Percentiles rank a stretch among this genome's conserved stretches.
Evolutionary conservation across 139 green algal genomes (phyloP).

Genomic region (Yamagishiella unicocca): DNA sequence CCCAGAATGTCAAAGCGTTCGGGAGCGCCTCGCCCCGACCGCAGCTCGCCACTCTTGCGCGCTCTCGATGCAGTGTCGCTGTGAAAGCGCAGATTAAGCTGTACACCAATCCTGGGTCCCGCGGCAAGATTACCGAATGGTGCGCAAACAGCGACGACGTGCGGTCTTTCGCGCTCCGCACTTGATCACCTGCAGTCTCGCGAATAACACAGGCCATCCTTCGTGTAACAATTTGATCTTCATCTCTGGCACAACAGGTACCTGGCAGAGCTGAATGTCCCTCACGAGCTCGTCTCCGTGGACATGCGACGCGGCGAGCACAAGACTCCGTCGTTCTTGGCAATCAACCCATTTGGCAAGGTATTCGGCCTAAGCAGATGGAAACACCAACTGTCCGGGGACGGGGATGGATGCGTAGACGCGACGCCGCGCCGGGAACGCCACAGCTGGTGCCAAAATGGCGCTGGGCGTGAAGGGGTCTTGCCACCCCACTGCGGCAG

Average conservation of each 20-base stretch:
- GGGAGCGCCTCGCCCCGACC: neutral
- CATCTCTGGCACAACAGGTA: conserved; percentile 25
- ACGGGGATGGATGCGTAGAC: no score
- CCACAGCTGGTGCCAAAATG: no score
- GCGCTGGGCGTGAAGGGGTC: no score
- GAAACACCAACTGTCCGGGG: no score
- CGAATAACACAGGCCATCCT: no score
- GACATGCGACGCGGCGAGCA: conserved; percentile 55
- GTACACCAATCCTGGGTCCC: conserved; percentile 57
- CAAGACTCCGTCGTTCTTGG: conserved; percentile 49
- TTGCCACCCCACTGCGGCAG: no score
- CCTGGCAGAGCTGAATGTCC: conserved; percentile 46
- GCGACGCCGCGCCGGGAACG: no score
- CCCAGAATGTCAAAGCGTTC: no score
- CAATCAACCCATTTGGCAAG: conserved; percentile 63
- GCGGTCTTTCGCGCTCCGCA: no score
- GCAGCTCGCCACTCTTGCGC: neutral
- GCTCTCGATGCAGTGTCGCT: neutral
- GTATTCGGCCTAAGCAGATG: no score
- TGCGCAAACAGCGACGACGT: no score
- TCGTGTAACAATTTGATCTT: neutral
- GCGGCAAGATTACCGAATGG: conserved; percentile 61
- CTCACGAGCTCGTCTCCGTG: conserved; percentile 48
- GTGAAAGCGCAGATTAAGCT: conserved; percentile 47
- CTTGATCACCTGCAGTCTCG: no score